These are phyloP conservation scores for Pedinophyceae sp. DNA, from an alignment of 139 green algal species.

Conservation along the genomic window DNA sequence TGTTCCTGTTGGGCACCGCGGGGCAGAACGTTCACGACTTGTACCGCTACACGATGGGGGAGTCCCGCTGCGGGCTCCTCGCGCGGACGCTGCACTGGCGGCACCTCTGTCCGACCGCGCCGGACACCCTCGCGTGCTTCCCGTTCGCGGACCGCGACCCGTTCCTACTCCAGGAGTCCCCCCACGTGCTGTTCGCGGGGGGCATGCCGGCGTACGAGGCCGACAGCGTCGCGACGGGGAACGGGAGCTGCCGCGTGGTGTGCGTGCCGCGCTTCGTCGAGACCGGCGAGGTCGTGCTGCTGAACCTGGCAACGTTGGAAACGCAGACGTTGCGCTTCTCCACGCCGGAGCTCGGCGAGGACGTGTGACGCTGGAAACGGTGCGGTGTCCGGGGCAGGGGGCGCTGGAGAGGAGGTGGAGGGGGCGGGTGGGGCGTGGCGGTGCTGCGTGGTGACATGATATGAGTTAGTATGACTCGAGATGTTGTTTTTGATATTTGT, in stretches of 20 bases:
- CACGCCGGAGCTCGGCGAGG: no score
- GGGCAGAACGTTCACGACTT: conserved; percentile 86
- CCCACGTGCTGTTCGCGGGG: conserved; percentile 86
- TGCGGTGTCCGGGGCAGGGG: no score
- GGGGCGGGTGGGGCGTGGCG: no score
- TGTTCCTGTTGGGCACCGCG: conserved; percentile 72
- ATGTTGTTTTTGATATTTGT: no score
- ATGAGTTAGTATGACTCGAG: no score
- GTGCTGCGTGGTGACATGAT: no score
- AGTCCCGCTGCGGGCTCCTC: conserved; percentile 45
- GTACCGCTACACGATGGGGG: conserved; percentile 23
- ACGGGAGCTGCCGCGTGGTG: conserved; percentile 36
- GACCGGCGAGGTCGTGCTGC: conserved; percentile 51
- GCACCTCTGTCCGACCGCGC: conserved; percentile 80
- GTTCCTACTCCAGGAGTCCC: conserved; percentile 71
- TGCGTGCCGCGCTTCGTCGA: conserved; percentile 55
- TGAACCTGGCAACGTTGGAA: conserved; percentile 70
- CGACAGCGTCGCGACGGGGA: conserved; percentile 23
- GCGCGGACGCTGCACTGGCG: conserved; percentile 54
- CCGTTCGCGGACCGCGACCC: conserved; percentile 77
- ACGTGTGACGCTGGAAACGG: no score
- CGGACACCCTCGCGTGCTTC: conserved; percentile 91
- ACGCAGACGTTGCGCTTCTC: conserved; percentile 52
- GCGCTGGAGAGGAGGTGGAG: no score
- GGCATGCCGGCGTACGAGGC: conserved; percentile 70